phyloP scores from a whole-genome alignment of 1,284 basidiomycete genomes.

The Vanrija sp. region DNA sequence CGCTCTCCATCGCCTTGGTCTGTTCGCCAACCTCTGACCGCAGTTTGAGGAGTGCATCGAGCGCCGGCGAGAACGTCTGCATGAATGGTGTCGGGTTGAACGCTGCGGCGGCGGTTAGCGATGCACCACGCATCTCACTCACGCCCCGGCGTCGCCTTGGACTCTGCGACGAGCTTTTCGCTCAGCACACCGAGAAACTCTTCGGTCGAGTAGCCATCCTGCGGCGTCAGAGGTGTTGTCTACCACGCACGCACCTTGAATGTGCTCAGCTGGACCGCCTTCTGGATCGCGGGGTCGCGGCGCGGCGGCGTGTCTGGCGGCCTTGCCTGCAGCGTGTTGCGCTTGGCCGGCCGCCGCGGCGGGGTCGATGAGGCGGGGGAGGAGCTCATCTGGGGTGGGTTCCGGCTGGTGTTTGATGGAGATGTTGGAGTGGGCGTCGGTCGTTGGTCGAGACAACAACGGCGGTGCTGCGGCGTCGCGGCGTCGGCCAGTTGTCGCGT shows the following conservation, averaged over 20 bases:
- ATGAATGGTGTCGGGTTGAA: conserved; percentile 94
- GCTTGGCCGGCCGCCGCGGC: conserved; percentile 13
- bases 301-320: conserved; percentile 5
- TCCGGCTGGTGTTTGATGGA: no score
- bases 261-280: conserved; percentile 61
- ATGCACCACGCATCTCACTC: conserved; percentile 37
- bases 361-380: background rate
- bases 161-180: conserved; percentile 77
- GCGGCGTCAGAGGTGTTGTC: conserved; percentile 5
- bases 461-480: no score
- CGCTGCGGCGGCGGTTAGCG: conserved; percentile 53
- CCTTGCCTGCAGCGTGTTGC: background rate
- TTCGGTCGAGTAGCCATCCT: conserved; percentile 88
- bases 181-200: conserved; percentile 82
- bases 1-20: conserved; percentile 87
- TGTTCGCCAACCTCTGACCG: conserved; percentile 82
- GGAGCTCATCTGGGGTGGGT: no score
- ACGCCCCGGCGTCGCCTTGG: conserved; percentile 78
- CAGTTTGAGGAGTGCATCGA: conserved; percentile 79
- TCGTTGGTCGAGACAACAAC: no score
- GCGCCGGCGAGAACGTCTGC: conserved; percentile 80
- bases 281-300: conserved; percentile 57
- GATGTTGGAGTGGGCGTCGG: no score
- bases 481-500: no score
- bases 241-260: conserved; percentile 57